Evolutionary conservation across 1,139 yeast genomes (phyloP).

Genomic region (Geotrichum macrosporum): DNA sequence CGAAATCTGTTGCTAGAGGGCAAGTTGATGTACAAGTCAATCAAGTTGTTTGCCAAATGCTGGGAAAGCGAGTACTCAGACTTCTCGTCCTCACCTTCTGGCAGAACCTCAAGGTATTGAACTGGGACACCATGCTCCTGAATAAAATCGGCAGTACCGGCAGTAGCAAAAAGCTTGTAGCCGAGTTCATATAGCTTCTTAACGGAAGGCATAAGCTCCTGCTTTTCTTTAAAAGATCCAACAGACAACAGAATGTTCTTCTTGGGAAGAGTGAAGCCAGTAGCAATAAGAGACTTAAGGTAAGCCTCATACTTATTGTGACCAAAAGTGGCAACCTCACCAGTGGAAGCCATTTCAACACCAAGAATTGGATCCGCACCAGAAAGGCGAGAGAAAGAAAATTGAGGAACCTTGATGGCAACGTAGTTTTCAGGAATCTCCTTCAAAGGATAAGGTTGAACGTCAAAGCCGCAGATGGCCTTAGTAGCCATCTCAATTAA

Average conservation of each 20-base stretch:
- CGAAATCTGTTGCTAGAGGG: constrained; percentile 97
- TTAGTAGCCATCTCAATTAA: constrained; percentile 96
- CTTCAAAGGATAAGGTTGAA: constrained; percentile 83
- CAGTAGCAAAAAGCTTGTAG: constrained; percentile 89
- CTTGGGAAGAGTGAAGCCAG: constrained; percentile 93
- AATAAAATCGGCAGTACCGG: constrained; percentile 98
- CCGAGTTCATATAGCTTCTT: constrained; percentile 77
- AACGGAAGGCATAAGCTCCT: constrained; percentile 85
- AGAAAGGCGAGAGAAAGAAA: constrained; percentile 93
- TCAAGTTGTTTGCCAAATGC: constrained; percentile 93
- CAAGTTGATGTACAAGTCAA: constrained; percentile 91
- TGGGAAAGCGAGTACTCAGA: constrained; percentile 93
- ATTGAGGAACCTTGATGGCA: constrained; percentile 97
- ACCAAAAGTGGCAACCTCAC: constrained; percentile 98
- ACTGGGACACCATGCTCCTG: constrained; percentile 94
- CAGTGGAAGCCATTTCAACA: constrained; percentile 99
- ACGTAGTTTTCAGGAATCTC: constrained; percentile 89
- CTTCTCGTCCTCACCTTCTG: constrained; percentile 55
- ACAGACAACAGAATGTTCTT: constrained; percentile 89
- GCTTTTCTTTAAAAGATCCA: constrained; percentile 97
- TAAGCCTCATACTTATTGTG: constrained; percentile 95
- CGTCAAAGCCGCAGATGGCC: constrained; percentile 87
- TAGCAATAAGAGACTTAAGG: constrained; percentile 86
- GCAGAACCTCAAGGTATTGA: constrained; percentile 85
- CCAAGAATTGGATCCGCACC: constrained; percentile 99